Conservation (phyloP, 352 stramenopile genomes). For the Phytophthora vignae region DNA sequence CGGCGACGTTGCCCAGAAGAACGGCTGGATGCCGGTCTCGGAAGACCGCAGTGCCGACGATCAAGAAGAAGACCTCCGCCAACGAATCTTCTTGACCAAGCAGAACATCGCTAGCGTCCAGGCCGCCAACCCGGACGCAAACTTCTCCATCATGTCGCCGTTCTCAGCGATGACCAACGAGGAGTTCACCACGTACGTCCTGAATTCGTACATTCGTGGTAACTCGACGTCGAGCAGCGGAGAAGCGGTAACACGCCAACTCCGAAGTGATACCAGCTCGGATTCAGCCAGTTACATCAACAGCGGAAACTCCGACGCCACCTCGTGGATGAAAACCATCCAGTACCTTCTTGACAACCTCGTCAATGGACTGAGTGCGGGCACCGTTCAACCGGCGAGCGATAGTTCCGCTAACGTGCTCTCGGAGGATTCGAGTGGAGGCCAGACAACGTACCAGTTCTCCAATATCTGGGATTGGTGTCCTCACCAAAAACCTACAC, state of each 20-base stretch:
- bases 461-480: slow-evolving; percentile 35
- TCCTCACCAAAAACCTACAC: slow-evolving; percentile 14
- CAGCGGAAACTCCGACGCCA: slow-evolving; percentile 11
- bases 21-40: slow-evolving; percentile 45
- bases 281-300: neutral
- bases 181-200: slow-evolving; percentile 52
- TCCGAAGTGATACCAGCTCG: slow-evolving; percentile 23
- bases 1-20: slow-evolving; percentile 39
- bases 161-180: slow-evolving; percentile 53
- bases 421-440: slow-evolving; percentile 9
- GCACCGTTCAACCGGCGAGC: slow-evolving; percentile 15
- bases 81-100: slow-evolving; percentile 63
- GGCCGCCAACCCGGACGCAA: slow-evolving; percentile 46
- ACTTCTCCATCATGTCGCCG: slow-evolving; percentile 65
- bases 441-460: slow-evolving; percentile 32
- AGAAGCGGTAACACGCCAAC: slow-evolving; percentile 17
- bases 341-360: slow-evolving; percentile 21
- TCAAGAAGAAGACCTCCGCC: slow-evolving; percentile 52
- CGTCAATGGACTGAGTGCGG: slow-evolving; percentile 13
- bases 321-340: slow-evolving; percentile 21
- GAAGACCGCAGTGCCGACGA: slow-evolving; percentile 47
- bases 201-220: slow-evolving; percentile 46
- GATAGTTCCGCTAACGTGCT: slow-evolving; percentile 27
- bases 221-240: slow-evolving; percentile 29
- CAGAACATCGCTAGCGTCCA: slow-evolving; percentile 44